Conservation (phyloP, 1,284 basidiomycete genomes). For the Heimioporus punctisporus region DNA sequence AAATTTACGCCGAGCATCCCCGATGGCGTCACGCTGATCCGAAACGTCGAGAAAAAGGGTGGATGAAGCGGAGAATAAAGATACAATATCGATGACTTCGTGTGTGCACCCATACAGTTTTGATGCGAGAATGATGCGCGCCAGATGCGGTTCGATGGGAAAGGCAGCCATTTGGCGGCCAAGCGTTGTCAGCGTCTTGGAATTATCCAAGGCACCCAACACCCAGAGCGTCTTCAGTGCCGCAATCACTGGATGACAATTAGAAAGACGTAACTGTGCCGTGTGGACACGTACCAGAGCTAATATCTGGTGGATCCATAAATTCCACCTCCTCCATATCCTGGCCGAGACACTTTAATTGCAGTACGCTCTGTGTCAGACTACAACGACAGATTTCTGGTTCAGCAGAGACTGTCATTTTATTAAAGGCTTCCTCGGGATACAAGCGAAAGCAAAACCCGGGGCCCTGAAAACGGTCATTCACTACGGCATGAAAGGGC, state of each 20-base stretch:
- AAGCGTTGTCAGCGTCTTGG: constrained; percentile 63
- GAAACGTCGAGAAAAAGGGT: constrained; percentile 75
- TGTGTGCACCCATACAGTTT: constrained; percentile 67
- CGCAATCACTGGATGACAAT: constrained; percentile 51
- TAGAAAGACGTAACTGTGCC: not conserved
- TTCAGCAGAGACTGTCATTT: constrained; percentile 67
- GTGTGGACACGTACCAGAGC: constrained; percentile 55
- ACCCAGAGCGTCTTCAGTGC: constrained; percentile 79
- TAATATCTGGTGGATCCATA: constrained; percentile 81
- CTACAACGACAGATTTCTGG: constrained; percentile 92
- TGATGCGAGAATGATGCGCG: constrained; percentile 78
- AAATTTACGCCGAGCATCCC: constrained; percentile 77
- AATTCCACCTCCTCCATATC: constrained; percentile 81
- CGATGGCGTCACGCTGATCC: constrained; percentile 72
- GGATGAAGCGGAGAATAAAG: constrained; percentile 76
- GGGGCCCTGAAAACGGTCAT: constrained; percentile 49
- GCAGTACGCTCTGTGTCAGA: constrained; percentile 80
- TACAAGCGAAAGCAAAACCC: constrained; percentile 91
- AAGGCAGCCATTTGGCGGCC: constrained; percentile 84
- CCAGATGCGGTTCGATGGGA: constrained; percentile 84
- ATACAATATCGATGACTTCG: constrained; percentile 81
- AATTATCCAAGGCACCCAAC: constrained; percentile 72
- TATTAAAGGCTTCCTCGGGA: constrained; percentile 76
- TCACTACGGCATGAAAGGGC: not conserved
- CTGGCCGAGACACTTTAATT: constrained; percentile 83